These are phyloP conservation scores for Populus simonii DNA, from an alignment of 345 rosid genomes.

Conservation along the genomic window DNA sequence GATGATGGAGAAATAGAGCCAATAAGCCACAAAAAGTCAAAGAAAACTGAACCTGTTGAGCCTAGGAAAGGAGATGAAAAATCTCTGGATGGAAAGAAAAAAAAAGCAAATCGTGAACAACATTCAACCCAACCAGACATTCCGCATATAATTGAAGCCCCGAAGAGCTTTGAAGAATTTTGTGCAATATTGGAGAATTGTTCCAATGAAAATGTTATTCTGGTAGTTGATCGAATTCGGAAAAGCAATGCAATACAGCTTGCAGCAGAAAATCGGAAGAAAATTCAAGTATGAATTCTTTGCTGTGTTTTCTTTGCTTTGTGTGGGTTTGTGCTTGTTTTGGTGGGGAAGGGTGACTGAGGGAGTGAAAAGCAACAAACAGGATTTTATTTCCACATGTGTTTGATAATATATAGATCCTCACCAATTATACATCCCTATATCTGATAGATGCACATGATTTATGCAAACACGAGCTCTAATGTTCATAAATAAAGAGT, in stretches of 20 bases:
- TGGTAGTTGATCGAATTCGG: constrained; percentile 61
- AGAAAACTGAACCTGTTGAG: constrained; percentile 31
- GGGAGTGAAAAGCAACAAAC: no score
- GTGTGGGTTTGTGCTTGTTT: not conserved
- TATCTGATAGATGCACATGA: not conserved
- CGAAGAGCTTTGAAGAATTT: constrained; percentile 68
- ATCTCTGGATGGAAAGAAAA: constrained; percentile 23
- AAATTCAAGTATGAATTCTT: constrained; percentile 65
- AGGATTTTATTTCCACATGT: no score
- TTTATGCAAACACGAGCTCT: not conserved
- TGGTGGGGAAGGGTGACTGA: not conserved
- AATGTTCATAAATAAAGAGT: not conserved
- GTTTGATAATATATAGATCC: not conserved
- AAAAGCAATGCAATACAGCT: constrained; percentile 63
- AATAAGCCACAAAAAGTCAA: constrained; percentile 30
- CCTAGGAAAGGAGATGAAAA: constrained; percentile 14
- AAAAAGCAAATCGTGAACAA: constrained; percentile 25
- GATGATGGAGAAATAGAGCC: constrained; percentile 27
- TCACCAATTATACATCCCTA: not conserved
- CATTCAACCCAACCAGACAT: constrained; percentile 38
- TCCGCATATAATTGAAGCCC: constrained; percentile 76
- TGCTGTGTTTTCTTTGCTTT: not conserved
- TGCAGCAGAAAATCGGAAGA: constrained; percentile 89
- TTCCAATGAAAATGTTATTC: constrained; percentile 52
- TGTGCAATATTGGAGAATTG: constrained; percentile 45